These are phyloP conservation scores for Ananas comosus DNA, from an alignment of 176 grass and related monocot genomes.

Conservation along the genomic window DNA sequence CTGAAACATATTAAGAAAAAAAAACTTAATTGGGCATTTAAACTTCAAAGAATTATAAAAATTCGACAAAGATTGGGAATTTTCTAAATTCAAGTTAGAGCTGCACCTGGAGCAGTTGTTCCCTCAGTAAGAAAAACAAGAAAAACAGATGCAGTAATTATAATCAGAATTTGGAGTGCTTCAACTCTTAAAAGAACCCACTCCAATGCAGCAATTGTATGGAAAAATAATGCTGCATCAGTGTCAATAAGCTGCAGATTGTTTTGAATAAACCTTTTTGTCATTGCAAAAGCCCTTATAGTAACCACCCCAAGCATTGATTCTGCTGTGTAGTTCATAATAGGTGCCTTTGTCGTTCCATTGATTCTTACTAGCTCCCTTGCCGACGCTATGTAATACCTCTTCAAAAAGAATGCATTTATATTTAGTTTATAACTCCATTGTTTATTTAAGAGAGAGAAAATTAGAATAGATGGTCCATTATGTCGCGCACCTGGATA, in stretches of 20 bases:
- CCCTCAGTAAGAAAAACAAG: conserved; percentile 43
- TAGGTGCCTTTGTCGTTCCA: conserved; percentile 74
- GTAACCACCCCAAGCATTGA: conserved; percentile 80
- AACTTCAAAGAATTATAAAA: conserved; percentile 9
- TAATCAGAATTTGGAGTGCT: conserved; percentile 59
- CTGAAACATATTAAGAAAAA: conserved; percentile 20
- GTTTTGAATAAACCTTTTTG: conserved; percentile 54
- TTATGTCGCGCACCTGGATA: conserved; percentile 44
- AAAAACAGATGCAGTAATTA: conserved; percentile 52
- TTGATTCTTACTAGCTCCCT: conserved; percentile 89
- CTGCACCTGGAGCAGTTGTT: conserved; percentile 44
- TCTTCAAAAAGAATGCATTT: conserved; percentile 28
- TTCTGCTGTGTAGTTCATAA: conserved; percentile 68
- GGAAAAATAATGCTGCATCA: conserved; percentile 68
- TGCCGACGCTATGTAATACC: conserved; percentile 78
- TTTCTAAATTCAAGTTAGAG: not conserved
- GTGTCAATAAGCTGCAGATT: conserved; percentile 66
- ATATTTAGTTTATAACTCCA: not conserved
- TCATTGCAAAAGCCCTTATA: conserved; percentile 60
- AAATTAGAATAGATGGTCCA: not conserved
- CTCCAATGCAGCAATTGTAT: conserved; percentile 67
- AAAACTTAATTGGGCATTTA: conserved; percentile 10
- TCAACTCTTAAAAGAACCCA: conserved; percentile 80
- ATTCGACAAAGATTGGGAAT: not conserved
- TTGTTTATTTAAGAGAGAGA: not conserved